Evolutionary conservation across 2,329 filamentous ascomycete genomes (phyloP), one percentile per base, ranked within the genome.

Genomic region (Penicillium sp.): DNA sequence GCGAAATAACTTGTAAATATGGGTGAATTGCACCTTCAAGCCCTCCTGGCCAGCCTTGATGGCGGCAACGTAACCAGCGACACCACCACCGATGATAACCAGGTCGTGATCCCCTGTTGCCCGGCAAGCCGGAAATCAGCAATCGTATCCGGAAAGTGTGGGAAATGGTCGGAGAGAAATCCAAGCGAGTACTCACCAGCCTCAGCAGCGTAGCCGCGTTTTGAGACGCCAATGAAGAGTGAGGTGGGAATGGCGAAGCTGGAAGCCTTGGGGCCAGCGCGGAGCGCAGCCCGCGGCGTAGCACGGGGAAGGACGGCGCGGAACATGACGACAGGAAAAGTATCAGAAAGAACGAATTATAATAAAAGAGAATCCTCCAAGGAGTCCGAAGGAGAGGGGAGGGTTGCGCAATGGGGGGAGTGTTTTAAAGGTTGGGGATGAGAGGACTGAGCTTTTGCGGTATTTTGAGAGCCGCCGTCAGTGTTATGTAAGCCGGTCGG

Each of bases 11-110:
- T 34, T 18, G 8, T 29, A 34, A 6, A 1, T 18, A 18, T 18
- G 22, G 11, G 11, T 8, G 3, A 8, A 37, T 37, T 20, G 52
- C 76, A 94, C 90, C 84, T 96, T 97, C 70, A 98, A 73, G 65
- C 93, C 93, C 70, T 95, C 89, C 74, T 98, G 93, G 50, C 90
- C 93, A 65, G 93, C 93, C 78, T 97, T 98, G 79, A 98, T 98
- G 64, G 93, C 93, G 58, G 93, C 91, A 65, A 98, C 93, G 76
- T 98, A 98, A 68, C 93, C 93, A 62, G 91, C 93, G 65, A 97
- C 93, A 76, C 93, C 93, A 71, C 93, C 93, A 66, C 93, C 93
- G 67, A 98, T 95, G 74, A 98, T 90, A 67, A 98, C 86, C 46
- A 98, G 79, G 72, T 98, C 93, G 74, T 95, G 94, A 72, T 96